Conservation (phyloP, 371 early-diverging fungal genomes). For the Mucor racemosus region DNA sequence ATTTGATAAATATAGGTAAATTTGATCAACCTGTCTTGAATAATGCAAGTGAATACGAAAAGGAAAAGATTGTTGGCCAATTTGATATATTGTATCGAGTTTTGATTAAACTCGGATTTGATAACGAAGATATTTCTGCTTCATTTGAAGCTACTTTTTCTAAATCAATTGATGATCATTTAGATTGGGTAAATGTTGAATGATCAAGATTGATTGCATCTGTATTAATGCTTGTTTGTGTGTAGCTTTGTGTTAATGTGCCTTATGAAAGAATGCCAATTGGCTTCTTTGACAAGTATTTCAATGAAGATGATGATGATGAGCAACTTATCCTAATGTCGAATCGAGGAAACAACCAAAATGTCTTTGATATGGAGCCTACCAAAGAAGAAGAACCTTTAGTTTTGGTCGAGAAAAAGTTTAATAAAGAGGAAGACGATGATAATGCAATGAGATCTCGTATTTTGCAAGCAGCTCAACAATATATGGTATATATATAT, state of each 20-base stretch:
- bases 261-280: conserved; percentile 63
- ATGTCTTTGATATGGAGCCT: not conserved
- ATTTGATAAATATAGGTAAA: not conserved
- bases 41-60: conserved; percentile 20
- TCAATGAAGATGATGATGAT: conserved; percentile 41
- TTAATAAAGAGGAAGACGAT: conserved; percentile 16
- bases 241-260: conserved; percentile 57
- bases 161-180: conserved; percentile 48
- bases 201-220: not conserved
- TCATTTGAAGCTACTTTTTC: conserved; percentile 54
- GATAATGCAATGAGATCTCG: conserved; percentile 27
- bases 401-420: not conserved
- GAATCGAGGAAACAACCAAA: not conserved
- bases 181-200: conserved; percentile 61
- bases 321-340: conserved; percentile 3
- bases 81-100: conserved; percentile 59
- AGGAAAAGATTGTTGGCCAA: conserved; percentile 48
- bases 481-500: conserved; percentile 21
- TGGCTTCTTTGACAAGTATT: conserved; percentile 64
- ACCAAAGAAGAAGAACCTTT: conserved; percentile 6
- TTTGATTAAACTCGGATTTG: conserved; percentile 56
- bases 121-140: conserved; percentile 47
- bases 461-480: conserved; percentile 38
- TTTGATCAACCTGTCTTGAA: conserved; percentile 2
- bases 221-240: too few relatives aligned